Evolutionary conservation across 306 rosid species (phyloP).

Genomic region (Potentilla sterilis): DNA sequence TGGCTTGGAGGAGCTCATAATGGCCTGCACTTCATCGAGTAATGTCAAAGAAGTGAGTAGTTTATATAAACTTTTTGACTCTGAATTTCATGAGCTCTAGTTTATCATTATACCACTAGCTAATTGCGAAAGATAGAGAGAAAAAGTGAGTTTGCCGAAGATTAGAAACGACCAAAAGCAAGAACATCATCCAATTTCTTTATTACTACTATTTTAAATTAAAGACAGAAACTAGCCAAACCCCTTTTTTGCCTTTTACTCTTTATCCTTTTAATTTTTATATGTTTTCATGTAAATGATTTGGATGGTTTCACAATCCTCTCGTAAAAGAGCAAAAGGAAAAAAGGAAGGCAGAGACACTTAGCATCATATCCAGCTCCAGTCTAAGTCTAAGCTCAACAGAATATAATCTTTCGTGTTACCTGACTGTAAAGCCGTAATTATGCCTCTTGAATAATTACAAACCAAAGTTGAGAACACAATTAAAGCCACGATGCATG

Average conservation of each 20-base stretch:
- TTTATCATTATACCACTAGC: conserved; percentile 31
- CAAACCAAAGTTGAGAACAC: conserved; percentile 11
- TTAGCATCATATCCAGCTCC: conserved; percentile 32
- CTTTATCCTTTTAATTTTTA: conserved; percentile 35
- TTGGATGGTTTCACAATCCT: conserved; percentile 22
- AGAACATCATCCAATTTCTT: conserved; percentile 8
- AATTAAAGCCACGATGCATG: conserved; percentile 9
- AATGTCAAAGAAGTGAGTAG: conserved; percentile 73
- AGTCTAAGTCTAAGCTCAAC: background rate
- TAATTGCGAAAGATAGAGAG: conserved; percentile 15
- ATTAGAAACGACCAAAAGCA: conserved; percentile 24
- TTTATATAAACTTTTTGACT: conserved; percentile 50
- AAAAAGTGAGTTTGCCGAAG: conserved; percentile 20
- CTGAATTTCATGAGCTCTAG: conserved; percentile 53
- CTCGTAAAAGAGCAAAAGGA: background rate
- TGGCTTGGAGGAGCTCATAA: conserved; percentile 97
- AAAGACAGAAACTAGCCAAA: conserved; percentile 42
- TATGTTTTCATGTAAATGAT: conserved; percentile 20
- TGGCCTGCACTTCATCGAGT: conserved; percentile 87
- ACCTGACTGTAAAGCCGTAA: conserved; percentile 15
- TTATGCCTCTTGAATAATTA: conserved; percentile 12
- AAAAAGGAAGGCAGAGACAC: conserved; percentile 4
- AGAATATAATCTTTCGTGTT: conserved; percentile 34
- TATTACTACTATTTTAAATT: conserved; percentile 49
- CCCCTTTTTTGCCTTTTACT: conserved; percentile 28